Conservation (phyloP, 208 protist genomes). For the Herpetomonas tarakana region DNA sequence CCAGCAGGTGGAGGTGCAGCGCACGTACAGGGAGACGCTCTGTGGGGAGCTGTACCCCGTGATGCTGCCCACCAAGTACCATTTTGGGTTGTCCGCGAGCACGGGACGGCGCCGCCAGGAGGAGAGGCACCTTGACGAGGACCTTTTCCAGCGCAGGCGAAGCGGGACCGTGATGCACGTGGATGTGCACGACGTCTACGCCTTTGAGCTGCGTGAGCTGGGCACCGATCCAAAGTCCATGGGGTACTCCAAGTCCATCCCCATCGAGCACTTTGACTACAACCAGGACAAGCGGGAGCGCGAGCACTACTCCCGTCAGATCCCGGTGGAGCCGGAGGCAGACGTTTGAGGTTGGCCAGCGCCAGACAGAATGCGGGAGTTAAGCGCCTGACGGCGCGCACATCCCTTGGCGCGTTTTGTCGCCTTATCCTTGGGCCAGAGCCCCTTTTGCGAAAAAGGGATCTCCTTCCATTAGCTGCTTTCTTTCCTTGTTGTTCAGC, state of each 20-base stretch:
- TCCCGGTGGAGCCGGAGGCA: constrained; percentile 48
- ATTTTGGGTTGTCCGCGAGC: constrained; percentile 76
- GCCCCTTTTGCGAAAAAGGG: too few species aligned
- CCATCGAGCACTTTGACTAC: constrained; percentile 77
- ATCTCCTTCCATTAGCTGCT: too few species aligned
- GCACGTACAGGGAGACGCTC: constrained; percentile 62
- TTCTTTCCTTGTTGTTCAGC: too few species aligned
- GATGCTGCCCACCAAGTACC: constrained; percentile 51
- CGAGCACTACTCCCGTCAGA: constrained; percentile 66
- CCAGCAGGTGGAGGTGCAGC: constrained; percentile 37
- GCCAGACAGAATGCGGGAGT: too few species aligned
- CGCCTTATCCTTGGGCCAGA: too few species aligned
- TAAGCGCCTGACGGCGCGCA: too few species aligned
- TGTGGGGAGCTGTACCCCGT: constrained; percentile 75
- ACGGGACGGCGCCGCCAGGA: constrained; percentile 44
- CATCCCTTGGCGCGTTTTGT: too few species aligned
- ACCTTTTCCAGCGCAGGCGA: neutral
- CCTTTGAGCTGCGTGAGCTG: constrained; percentile 71
- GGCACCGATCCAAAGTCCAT: constrained; percentile 63
- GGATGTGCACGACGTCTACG: constrained; percentile 69
- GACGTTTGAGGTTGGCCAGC: constrained; percentile 16
- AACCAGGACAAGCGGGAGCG: constrained; percentile 57
- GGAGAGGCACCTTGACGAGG: constrained; percentile 3
- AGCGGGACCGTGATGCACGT: constrained; percentile 42
- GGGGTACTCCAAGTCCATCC: constrained; percentile 74